A percentile compares a stretch with the other conserved stretches of the same genome.
Evolutionary conservation across 2,329 filamentous ascomycete genomes (phyloP).

Genomic region (Biscogniauxia sp.): DNA sequence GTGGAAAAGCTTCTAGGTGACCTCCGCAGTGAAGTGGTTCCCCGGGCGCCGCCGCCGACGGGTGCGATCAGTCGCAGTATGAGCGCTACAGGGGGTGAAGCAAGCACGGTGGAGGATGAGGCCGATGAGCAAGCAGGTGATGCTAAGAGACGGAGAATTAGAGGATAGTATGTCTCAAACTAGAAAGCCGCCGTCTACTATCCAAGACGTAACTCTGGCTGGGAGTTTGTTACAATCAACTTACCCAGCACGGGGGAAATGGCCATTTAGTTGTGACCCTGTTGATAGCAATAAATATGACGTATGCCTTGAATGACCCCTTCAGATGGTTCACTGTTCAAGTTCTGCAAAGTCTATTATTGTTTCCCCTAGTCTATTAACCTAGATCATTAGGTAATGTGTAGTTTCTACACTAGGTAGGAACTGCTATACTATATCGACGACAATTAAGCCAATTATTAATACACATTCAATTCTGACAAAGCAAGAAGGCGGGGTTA

Average conservation of each 20-base stretch:
- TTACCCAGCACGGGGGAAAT: neutral
- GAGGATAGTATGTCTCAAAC: conserved; percentile 21
- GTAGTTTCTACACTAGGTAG: neutral
- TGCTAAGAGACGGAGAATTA: conserved; percentile 31
- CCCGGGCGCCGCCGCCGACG: conserved; percentile 37
- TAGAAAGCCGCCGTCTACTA: neutral
- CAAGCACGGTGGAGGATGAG: conserved; percentile 46
- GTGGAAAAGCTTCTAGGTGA: conserved; percentile 76
- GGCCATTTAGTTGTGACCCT: neutral
- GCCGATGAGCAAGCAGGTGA: conserved; percentile 46
- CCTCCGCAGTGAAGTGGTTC: conserved; percentile 68
- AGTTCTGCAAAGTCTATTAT: neutral
- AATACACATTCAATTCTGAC: too few relatives aligned
- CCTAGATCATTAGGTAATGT: neutral
- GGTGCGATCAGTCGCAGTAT: conserved; percentile 30
- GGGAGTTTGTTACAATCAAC: neutral
- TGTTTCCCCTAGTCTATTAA: neutral
- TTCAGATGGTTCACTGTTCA: neutral
- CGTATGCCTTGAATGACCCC: neutral
- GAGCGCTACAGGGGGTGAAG: conserved; percentile 39
- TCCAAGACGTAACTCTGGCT: neutral
- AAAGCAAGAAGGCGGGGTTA: too few relatives aligned
- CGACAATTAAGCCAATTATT: too few relatives aligned
- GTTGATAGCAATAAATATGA: neutral
- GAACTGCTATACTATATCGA: too few relatives aligned